Evolutionary conservation across 179 eudicot genomes (phyloP).

Genomic region (Spergularia azorica): DNA sequence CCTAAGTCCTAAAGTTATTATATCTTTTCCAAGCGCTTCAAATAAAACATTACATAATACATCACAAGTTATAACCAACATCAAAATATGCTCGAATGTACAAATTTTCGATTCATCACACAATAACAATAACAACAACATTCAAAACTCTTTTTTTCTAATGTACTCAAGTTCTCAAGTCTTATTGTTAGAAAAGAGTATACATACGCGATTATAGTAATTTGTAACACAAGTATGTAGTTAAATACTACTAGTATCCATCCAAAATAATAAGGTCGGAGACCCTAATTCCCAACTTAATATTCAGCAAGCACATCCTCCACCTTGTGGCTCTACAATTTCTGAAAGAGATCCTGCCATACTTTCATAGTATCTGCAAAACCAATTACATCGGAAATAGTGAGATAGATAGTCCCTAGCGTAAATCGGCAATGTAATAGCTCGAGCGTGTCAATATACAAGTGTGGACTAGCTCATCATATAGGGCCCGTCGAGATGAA

Average conservation of each 20-base stretch:
- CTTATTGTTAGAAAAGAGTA: background rate
- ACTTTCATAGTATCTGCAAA: slow-evolving; percentile 35
- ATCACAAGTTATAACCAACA: too few species aligned
- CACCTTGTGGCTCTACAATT: slow-evolving; percentile 24
- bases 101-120: too few species aligned
- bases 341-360: slow-evolving; percentile 33
- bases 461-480: too few species aligned
- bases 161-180: background rate
- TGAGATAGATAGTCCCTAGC: background rate
- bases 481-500: too few species aligned
- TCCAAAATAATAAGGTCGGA: background rate
- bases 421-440: too few species aligned
- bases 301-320: slow-evolving; percentile 36
- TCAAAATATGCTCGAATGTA: too few species aligned
- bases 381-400: background rate
- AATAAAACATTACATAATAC: too few species aligned
- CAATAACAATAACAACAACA: too few species aligned
- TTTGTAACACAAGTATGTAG: background rate
- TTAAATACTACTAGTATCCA: background rate
- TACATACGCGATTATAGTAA: background rate
- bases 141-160: too few species aligned
- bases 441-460: too few species aligned
- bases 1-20: too few species aligned
- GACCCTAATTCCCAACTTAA: background rate
- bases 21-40: too few species aligned